These are phyloP conservation scores for Delphinella strobiligena DNA, from an alignment of 2,329 filamentous ascomycete genomes.

Conservation along the genomic window DNA sequence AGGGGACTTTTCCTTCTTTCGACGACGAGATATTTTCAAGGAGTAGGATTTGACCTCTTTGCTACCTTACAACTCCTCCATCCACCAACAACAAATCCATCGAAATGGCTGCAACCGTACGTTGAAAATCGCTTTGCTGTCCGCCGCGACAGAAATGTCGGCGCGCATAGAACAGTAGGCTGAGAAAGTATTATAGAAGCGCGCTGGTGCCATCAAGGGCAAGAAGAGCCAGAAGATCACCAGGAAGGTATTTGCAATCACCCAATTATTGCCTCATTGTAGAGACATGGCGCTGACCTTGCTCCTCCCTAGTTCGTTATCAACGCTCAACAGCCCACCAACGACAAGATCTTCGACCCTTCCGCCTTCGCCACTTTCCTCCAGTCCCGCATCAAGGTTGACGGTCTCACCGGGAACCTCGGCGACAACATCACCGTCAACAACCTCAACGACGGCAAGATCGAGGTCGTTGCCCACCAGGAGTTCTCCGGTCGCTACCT, in stretches of 20 bases:
- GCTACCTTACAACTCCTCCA: constrained; percentile 38
- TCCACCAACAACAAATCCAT: constrained; percentile 23
- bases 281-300: constrained; percentile 3
- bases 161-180: constrained; percentile 68
- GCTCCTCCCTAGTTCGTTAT: constrained; percentile 68
- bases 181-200: constrained; percentile 56
- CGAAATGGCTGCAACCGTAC: constrained; percentile 60
- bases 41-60: constrained; percentile 92
- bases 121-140: constrained; percentile 87
- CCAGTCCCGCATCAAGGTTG: constrained; percentile 99
- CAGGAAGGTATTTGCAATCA: constrained; percentile 57
- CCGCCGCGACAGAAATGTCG: constrained; percentile 37
- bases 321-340: constrained; percentile 95
- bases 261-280: neutral
- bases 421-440: constrained; percentile 85
- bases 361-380: constrained; percentile 99
- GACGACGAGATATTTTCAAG: constrained; percentile 15
- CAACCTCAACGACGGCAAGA: constrained; percentile 89
- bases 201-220: constrained; percentile 26
- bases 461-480: constrained; percentile 94
- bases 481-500: constrained; percentile 98
- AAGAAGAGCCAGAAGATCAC: constrained; percentile 59
- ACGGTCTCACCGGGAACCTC: constrained; percentile 95
- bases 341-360: constrained; percentile 99
- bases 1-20: constrained; percentile 3